Percentiles rank a stretch among this genome's conserved stretches.
phyloP scores from a whole-genome alignment of 225 moss, liverwort and hornwort species.

The Ulota crispa region DNA sequence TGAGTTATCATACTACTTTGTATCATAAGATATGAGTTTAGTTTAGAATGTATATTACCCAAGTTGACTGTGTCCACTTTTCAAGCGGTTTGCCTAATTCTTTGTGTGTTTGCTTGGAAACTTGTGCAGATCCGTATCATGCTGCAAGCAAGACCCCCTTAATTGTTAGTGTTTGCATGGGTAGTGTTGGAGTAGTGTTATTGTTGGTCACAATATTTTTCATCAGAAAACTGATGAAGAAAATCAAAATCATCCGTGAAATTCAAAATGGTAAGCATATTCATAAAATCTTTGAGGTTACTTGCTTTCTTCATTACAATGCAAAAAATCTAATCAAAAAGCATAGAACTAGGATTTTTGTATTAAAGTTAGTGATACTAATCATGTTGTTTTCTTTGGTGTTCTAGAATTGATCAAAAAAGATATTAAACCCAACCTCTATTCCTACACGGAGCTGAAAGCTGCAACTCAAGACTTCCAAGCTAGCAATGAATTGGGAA shows the following conservation, averaged over 20 bases:
- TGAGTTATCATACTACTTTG: neutral
- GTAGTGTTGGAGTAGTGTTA: neutral
- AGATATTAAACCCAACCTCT: slow-evolving; percentile 27
- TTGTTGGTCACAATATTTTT: slow-evolving; percentile 10
- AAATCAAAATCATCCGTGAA: neutral
- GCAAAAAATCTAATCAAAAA: rapidly evolving
- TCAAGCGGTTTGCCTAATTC: neutral
- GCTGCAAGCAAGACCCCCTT: neutral
- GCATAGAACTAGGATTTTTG: rapidly evolving
- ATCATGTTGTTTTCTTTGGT: neutral
- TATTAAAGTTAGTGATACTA: neutral
- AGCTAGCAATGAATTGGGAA: slow-evolving; percentile 17
- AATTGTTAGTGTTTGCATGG: neutral
- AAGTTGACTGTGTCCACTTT: rapidly evolving
- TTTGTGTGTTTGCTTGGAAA: neutral
- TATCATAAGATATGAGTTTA: neutral
- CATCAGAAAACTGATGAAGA: neutral
- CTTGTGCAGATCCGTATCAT: neutral
- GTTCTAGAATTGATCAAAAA: slow-evolving; percentile 7
- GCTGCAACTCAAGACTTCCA: slow-evolving; percentile 31
- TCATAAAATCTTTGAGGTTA: neutral
- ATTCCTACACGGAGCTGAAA: slow-evolving; percentile 19
- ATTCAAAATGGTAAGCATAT: slow-evolving; percentile 15
- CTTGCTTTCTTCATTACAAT: too few relatives aligned
- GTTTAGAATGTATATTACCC: neutral